Conservation (phyloP, 2,329 filamentous ascomycete species). For the Diaporthe destruens region DNA sequence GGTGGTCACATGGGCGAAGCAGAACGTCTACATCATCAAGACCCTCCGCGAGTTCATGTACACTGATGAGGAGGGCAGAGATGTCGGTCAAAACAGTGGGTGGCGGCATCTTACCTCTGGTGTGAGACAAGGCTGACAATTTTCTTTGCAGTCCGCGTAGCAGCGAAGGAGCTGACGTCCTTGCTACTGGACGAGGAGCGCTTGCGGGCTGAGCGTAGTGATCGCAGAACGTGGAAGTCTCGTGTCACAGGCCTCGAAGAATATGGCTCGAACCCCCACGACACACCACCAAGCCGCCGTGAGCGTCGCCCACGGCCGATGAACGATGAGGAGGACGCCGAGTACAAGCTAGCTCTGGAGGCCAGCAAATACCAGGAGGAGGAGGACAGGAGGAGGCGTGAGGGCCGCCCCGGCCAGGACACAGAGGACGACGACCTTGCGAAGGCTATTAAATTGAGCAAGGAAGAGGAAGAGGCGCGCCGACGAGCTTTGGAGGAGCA, state of each 20-base stretch:
- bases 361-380: constrained; percentile 96
- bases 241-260: constrained; percentile 95
- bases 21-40: constrained; percentile 99
- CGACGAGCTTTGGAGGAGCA: constrained; percentile 87
- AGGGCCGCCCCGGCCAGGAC: constrained; percentile 66
- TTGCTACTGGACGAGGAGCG: constrained; percentile 95
- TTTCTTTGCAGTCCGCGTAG: constrained; percentile 79
- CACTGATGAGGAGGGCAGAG: constrained; percentile 92
- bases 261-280: constrained; percentile 63
- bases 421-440: constrained; percentile 87
- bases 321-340: constrained; percentile 86
- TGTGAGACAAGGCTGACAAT: constrained; percentile 44
- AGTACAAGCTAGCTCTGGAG: constrained; percentile 91
- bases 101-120: background rate
- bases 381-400: constrained; percentile 83
- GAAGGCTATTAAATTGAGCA: constrained; percentile 94
- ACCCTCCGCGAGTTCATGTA: constrained; percentile 97
- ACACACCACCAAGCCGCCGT: constrained; percentile 59
- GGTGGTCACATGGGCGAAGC: constrained; percentile 96
- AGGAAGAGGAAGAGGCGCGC: constrained; percentile 92
- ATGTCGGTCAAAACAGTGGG: constrained; percentile 95
- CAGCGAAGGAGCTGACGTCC: constrained; percentile 94
- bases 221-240: constrained; percentile 96
- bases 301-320: constrained; percentile 60
- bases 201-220: constrained; percentile 87